Evolutionary conservation across 176 grass and related monocot species (phyloP).

Genomic region (Alloteropsis semialata): DNA sequence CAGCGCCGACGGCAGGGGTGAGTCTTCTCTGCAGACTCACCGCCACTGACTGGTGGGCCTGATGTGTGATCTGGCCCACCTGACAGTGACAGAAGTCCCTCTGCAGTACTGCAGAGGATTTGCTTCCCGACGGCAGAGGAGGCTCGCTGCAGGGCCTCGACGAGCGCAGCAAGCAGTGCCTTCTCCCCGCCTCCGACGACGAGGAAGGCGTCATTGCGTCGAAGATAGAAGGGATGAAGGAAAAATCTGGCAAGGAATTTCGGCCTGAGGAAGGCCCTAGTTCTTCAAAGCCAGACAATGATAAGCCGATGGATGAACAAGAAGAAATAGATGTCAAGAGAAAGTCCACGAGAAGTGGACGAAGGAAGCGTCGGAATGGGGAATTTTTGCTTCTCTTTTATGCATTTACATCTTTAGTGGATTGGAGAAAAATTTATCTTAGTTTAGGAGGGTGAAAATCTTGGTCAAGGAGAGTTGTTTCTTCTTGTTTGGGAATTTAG

Average conservation of each 20-base stretch:
- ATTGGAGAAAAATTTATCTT: not conserved
- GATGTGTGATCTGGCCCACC: no score
- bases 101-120: no score
- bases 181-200: no score
- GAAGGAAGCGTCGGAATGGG: slow-evolving; percentile 49
- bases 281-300: slow-evolving; percentile 38
- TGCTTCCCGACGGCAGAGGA: no score
- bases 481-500: not conserved
- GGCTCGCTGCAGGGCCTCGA: no score
- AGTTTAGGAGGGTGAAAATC: not conserved
- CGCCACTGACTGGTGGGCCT: no score
- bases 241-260: slow-evolving; percentile 43
- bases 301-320: slow-evolving; percentile 18
- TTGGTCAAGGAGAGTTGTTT: not conserved
- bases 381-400: not conserved
- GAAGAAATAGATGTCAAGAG: slow-evolving; percentile 35
- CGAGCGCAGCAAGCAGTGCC: no score
- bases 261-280: slow-evolving; percentile 18
- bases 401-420: not conserved
- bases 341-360: slow-evolving; percentile 54
- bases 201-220: no score
- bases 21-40: no score
- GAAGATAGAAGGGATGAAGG: slow-evolving; percentile 44
- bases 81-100: no score
- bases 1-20: no score